A percentile compares a stretch with the other conserved stretches of the same genome.
Conservation (phyloP, 1,139 yeast species). For the Kurtzmaniella quercitrusa region DNA sequence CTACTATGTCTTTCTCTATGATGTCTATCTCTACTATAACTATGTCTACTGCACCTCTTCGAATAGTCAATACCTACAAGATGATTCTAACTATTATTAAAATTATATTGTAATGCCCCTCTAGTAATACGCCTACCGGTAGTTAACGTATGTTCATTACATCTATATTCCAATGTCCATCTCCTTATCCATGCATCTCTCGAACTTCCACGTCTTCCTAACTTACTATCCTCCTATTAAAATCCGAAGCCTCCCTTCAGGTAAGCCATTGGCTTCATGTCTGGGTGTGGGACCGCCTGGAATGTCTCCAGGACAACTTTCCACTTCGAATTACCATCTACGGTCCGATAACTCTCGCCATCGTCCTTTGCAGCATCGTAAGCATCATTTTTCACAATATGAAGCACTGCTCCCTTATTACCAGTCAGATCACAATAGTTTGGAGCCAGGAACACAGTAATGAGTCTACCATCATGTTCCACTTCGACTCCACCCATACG, state of each 20-base stretch:
- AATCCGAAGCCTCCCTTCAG: constrained; percentile 60
- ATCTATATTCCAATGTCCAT: too few species aligned
- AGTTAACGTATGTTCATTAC: too few species aligned
- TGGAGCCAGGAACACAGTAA: constrained; percentile 96
- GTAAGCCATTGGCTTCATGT: constrained; percentile 93
- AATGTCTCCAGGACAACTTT: constrained; percentile 53
- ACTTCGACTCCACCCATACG: constrained; percentile 85
- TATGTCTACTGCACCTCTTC: too few species aligned
- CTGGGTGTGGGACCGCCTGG: constrained; percentile 85
- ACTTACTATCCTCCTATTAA: constrained; percentile 14
- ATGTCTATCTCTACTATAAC: too few species aligned
- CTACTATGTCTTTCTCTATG: too few species aligned
- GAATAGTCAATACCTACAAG: too few species aligned
- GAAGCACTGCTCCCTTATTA: constrained; percentile 84
- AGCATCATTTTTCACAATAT: constrained; percentile 39
- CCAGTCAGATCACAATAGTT: constrained; percentile 94
- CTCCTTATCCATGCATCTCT: too few species aligned
- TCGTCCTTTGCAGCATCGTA: constrained; percentile 30
- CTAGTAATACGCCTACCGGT: too few species aligned
- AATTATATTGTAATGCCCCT: too few species aligned
- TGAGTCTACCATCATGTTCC: constrained; percentile 81
- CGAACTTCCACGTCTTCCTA: too few species aligned
- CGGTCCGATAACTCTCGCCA: constrained; percentile 52
- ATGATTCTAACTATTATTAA: too few species aligned
- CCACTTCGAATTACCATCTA: constrained; percentile 45